phyloP scores from a whole-genome alignment of 495 filamentous ascomycete species.

The Cladorrhinum samala region DNA sequence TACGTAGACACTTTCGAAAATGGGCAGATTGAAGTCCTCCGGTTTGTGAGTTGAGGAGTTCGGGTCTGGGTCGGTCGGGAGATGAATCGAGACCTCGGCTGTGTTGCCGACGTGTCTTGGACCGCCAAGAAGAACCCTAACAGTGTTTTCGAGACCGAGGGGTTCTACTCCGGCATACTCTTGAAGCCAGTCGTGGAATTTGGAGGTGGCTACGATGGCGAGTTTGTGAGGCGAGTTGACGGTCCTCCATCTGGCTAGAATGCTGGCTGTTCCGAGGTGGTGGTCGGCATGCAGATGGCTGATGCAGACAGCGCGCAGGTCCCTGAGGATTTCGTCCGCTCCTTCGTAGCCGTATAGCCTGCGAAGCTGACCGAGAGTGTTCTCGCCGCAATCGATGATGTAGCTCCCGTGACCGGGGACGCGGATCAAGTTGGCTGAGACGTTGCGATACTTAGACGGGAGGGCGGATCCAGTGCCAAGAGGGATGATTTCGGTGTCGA shows the following conservation, averaged over 20 bases:
- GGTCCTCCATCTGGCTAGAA: conserved; percentile 71
- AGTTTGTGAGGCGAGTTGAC: conserved; percentile 12
- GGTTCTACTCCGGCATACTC: conserved; percentile 77
- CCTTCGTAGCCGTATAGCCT: conserved; percentile 60
- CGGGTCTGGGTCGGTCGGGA: neutral
- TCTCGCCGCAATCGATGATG: conserved; percentile 86
- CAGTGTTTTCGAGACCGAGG: conserved; percentile 49
- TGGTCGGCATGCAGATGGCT: conserved; percentile 96
- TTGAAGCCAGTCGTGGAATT: conserved; percentile 64
- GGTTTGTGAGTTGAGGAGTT: conserved; percentile 2
- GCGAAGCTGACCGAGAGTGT: conserved; percentile 83
- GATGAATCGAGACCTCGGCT: neutral
- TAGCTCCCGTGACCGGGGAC: conserved; percentile 81
- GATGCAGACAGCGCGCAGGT: conserved; percentile 85
- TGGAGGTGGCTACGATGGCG: conserved; percentile 21
- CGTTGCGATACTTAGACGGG: conserved; percentile 92
- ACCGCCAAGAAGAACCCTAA: conserved; percentile 29
- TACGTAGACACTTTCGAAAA: conserved; percentile 57
- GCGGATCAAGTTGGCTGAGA: conserved; percentile 77
- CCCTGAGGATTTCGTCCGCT: conserved; percentile 61
- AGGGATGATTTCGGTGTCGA: conserved; percentile 73
- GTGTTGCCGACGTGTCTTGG: conserved; percentile 4
- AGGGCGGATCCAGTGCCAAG: conserved; percentile 85
- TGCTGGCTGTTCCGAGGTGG: conserved; percentile 72
- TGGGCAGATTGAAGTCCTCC: conserved; percentile 33